These are phyloP conservation scores for Erucastrum elatum DNA, from an alignment of 345 rosid genomes.

Conservation along the genomic window DNA sequence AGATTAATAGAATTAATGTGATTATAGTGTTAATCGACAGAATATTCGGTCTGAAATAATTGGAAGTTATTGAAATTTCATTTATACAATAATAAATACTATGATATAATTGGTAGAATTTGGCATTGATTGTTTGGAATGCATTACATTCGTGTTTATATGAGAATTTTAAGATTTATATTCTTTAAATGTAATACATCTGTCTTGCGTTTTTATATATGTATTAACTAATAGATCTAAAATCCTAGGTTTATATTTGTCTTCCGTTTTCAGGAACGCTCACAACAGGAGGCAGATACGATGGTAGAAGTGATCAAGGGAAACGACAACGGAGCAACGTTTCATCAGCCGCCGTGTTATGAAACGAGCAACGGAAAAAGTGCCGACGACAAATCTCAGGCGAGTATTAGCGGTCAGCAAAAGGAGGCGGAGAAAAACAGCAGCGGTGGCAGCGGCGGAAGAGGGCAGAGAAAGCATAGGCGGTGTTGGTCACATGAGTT, in stretches of 20 bases:
- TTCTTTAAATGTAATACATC: background rate
- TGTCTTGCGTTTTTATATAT: background rate
- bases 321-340: constrained; percentile 32
- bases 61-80: background rate
- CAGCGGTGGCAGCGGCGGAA: background rate
- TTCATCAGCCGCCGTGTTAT: constrained; percentile 47
- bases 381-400: constrained; percentile 42
- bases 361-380: constrained; percentile 51
- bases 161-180: background rate
- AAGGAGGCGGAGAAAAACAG: constrained; percentile 46
- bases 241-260: background rate
- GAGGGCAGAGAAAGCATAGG: constrained; percentile 60
- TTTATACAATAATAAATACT: background rate
- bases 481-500: constrained; percentile 95
- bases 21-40: background rate
- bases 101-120: background rate
- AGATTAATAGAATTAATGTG: background rate
- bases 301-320: constrained; percentile 53
- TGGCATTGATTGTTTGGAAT: background rate
- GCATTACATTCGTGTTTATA: background rate
- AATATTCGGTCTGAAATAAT: background rate
- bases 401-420: constrained; percentile 3
- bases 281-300: constrained; percentile 49
- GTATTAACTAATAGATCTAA: background rate
- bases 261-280: constrained; percentile 38